Evolutionary conservation across 257 asterid species (phyloP).

Genomic region (Euphrasia confusa): DNA sequence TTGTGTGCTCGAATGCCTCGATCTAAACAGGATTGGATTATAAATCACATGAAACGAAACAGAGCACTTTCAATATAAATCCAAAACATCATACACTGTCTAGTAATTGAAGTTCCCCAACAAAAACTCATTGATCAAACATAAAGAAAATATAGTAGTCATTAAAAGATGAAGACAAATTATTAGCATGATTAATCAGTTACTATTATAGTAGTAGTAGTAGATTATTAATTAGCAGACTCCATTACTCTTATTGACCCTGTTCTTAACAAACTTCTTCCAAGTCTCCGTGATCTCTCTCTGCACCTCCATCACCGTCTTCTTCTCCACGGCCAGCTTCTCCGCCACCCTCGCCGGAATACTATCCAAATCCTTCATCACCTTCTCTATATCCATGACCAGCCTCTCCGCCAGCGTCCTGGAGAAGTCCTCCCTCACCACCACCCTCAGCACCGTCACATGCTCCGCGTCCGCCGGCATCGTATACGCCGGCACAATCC

Average conservation of each 20-base stretch:
- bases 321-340: neutral
- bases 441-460: conserved; percentile 53
- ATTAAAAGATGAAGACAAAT: neutral
- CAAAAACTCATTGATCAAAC: no score
- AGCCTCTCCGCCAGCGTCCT: conserved; percentile 61
- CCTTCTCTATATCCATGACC: conserved; percentile 44
- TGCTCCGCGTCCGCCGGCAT: conserved; percentile 66
- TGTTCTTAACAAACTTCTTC: neutral
- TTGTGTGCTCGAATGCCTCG: no score
- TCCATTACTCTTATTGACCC: neutral
- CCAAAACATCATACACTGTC: no score
- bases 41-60: no score
- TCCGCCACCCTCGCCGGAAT: neutral
- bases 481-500: conserved; percentile 55
- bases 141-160: neutral
- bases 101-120: no score
- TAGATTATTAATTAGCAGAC: neutral
- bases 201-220: no score
- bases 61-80: no score
- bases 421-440: conserved; percentile 58
- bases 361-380: conserved; percentile 43
- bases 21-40: no score
- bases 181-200: neutral
- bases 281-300: neutral
- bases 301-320: neutral